Percentiles rank a stretch among this genome's conserved stretches.
Evolutionary conservation across 495 filamentous ascomycete species (phyloP).

Genomic region (Astrothelium subdiscretum): DNA sequence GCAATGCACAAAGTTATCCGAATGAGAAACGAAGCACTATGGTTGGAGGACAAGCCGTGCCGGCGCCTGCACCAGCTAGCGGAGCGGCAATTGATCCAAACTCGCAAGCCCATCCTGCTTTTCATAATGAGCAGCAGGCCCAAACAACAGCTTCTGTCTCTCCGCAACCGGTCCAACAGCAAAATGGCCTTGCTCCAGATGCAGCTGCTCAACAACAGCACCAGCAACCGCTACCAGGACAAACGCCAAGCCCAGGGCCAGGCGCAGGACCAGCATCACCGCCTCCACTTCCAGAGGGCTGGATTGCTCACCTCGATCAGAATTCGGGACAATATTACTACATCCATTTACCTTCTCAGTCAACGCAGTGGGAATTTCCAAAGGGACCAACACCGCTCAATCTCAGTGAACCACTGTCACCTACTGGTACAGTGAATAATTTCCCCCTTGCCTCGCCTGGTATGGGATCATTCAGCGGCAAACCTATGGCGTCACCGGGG

Average conservation of each 20-base stretch:
- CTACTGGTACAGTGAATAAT: slow-evolving; percentile 47
- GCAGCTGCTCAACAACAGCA: slow-evolving; percentile 11
- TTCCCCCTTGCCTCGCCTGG: slow-evolving; percentile 56
- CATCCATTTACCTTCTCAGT: slow-evolving; percentile 90
- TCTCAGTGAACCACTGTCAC: slow-evolving; percentile 71
- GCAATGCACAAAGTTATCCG: slow-evolving; percentile 52
- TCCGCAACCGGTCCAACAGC: slow-evolving; percentile 27
- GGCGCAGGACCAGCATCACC: slow-evolving; percentile 63
- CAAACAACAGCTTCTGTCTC: slow-evolving; percentile 13
- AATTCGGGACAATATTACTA: slow-evolving; percentile 98
- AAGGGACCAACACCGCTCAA: slow-evolving; percentile 79
- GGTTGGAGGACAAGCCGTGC: neutral
- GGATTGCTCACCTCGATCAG: slow-evolving; percentile 93
- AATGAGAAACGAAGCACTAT: slow-evolving; percentile 52
- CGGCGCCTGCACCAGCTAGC: slow-evolving; percentile 14
- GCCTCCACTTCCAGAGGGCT: slow-evolving; percentile 89
- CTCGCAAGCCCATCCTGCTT: slow-evolving; percentile 63
- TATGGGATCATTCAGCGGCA: slow-evolving; percentile 52
- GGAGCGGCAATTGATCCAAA: slow-evolving; percentile 29
- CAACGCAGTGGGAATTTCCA: slow-evolving; percentile 97
- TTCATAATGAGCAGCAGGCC: slow-evolving; percentile 61
- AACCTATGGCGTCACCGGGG: slow-evolving; percentile 56
- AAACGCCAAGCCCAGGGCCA: slow-evolving; percentile 33
- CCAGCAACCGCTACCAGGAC: slow-evolving; percentile 22
- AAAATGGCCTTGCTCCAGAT: slow-evolving; percentile 11